These are phyloP conservation scores for Hymenoscyphus infarciens DNA, from an alignment of 2,329 filamentous ascomycete species.

Conservation along the genomic window DNA sequence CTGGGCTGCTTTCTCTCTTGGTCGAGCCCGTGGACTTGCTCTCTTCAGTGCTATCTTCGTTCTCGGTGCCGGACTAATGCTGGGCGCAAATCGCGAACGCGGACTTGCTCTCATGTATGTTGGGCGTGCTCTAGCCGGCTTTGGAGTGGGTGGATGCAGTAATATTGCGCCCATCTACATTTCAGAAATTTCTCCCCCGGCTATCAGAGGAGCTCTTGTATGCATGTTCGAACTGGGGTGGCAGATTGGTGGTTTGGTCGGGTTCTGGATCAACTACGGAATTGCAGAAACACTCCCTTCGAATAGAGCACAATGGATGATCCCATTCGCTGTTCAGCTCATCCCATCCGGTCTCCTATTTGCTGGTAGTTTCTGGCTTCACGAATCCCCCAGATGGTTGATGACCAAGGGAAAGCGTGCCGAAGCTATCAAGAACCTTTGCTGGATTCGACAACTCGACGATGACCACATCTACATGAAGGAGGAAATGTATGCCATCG, in stretches of 20 bases:
- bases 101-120: slow-evolving; percentile 63
- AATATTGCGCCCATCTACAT: slow-evolving; percentile 56
- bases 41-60: slow-evolving; percentile 62
- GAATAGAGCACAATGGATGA: slow-evolving; percentile 55
- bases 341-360: slow-evolving; percentile 63
- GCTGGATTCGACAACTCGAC: slow-evolving; percentile 61
- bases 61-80: slow-evolving; percentile 68
- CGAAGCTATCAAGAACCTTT: slow-evolving; percentile 54
- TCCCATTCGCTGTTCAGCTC: slow-evolving; percentile 61
- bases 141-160: slow-evolving; percentile 60
- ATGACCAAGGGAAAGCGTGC: slow-evolving; percentile 60
- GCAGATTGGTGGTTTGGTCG: slow-evolving; percentile 60
- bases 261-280: slow-evolving; percentile 61
- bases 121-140: slow-evolving; percentile 59
- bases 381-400: slow-evolving; percentile 67
- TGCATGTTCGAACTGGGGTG: slow-evolving; percentile 66
- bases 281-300: slow-evolving; percentile 48
- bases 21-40: slow-evolving; percentile 61
- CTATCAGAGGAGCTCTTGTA: slow-evolving; percentile 60
- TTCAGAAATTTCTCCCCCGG: slow-evolving; percentile 48
- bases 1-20: slow-evolving; percentile 61
- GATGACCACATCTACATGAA: slow-evolving; percentile 61
- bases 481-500: slow-evolving; percentile 69
- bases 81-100: slow-evolving; percentile 58
- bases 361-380: slow-evolving; percentile 53